Base-by-base conservation (phyloP, 768 basidiomycete species). In the Xerocomus potaroensis region DNA sequence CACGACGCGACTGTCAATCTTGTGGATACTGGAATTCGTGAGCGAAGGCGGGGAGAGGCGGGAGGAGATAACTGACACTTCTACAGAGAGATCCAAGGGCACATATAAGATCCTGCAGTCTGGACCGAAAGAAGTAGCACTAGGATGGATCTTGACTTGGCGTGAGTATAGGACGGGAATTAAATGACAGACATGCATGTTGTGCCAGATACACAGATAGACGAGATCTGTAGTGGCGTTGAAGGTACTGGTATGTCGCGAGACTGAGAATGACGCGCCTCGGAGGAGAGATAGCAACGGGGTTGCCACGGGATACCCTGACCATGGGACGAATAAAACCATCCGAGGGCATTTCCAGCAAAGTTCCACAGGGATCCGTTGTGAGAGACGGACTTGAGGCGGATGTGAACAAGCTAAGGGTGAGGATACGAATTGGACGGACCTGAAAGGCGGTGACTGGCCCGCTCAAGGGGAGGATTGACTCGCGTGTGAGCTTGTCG, bases 111-210 rank as follows among this genome's bases (percentile, higher is more conserved):
- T 67, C 51, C 68, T 76, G 26, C 74, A 73, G 5, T 69, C 61
- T 30, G 78, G 71, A 18, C 81, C 81, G 49, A 80, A 74, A 36
- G 78, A 76, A 4, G 81, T 78, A 2, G 80, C 76, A 33, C 81
- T 84, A 32, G 50, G 45, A 46, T 40, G 43, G 21, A 54, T 75
- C 27, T 44, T 32, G 18, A 29, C 33, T 51, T 9, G 47, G 48
- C 32, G 14, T 16, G 15, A 21, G 46, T 31, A 41, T 16, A 42
- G 22, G 22, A n/a, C 4, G 32, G 45, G 40, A 34, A 40, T 29
- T 11, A 11, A 44, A 51, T 15, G 51, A 65, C 77, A 44, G 59
- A 80, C 80, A 79, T 64, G 66, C 76, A 76, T 54, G 61, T 61
- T 19, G 71, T 56, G n/a, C 69, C 73, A 39, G 73, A 76, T 19